These are phyloP conservation scores for Flaveria sonorensis DNA, from an alignment of 129 eudicot species.

Conservation along the genomic window DNA sequence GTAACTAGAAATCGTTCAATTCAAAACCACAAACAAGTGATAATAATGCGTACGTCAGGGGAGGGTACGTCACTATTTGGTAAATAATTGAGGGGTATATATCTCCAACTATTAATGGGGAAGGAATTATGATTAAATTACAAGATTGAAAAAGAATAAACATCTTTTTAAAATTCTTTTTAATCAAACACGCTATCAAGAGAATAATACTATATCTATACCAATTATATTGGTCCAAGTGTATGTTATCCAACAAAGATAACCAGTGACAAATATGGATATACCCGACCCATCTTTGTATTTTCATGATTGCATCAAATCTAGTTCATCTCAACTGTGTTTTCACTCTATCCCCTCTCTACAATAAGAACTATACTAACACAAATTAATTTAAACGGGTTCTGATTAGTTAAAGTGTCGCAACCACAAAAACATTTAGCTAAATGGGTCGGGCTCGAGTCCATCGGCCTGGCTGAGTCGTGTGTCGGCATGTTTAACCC, in stretches of 20 bases:
- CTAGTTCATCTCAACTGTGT: too few species aligned
- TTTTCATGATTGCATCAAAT: background rate
- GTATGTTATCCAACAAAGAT: background rate
- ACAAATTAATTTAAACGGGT: too few species aligned
- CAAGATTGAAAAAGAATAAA: background rate
- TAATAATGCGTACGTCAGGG: background rate
- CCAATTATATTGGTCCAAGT: background rate
- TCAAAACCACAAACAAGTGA: background rate
- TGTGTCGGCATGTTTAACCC: too few species aligned
- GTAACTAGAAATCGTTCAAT: background rate
- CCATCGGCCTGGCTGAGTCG: too few species aligned
- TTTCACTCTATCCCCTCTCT: too few species aligned
- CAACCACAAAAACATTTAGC: too few species aligned
- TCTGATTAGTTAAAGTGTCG: too few species aligned
- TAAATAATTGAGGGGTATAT: slow-evolving; percentile 15
- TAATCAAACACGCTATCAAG: background rate
- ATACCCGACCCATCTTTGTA: background rate
- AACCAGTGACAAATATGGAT: background rate
- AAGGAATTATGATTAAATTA: slow-evolving; percentile 18
- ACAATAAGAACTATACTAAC: too few species aligned
- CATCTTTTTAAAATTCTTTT: background rate
- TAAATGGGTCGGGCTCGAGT: too few species aligned
- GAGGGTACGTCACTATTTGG: background rate
- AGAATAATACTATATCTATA: background rate
- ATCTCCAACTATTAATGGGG: slow-evolving; percentile 9